Evolutionary conservation across 2,329 filamentous ascomycete species (phyloP).

Genomic region (Colletotrichum sp.): DNA sequence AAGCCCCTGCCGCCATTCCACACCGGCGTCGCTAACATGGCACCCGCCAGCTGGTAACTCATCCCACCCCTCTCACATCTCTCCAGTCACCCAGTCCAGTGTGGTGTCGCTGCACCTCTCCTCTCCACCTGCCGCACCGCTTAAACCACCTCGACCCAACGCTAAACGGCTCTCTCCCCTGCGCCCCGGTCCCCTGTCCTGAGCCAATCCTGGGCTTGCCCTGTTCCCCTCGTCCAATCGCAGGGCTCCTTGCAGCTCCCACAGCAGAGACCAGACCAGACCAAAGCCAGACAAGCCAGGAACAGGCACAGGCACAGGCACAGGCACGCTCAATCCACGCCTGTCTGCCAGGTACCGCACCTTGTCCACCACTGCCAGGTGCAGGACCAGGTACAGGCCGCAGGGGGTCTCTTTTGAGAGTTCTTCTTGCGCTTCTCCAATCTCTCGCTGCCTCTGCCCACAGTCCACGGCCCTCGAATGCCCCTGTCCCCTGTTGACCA

Average conservation of each 20-base stretch:
- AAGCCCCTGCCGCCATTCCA: background rate
- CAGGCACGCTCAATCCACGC: background rate
- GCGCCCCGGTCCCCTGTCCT: background rate
- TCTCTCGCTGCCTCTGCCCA: background rate
- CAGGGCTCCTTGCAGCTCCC: constrained; percentile 14
- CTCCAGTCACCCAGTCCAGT: background rate
- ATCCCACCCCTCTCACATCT: background rate
- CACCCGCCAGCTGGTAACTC: background rate
- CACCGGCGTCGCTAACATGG: background rate
- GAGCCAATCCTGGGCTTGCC: background rate
- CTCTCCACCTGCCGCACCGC: background rate
- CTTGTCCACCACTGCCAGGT: background rate
- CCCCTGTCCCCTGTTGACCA: background rate
- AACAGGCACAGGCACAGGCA: background rate
- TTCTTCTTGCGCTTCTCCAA: constrained; percentile 3
- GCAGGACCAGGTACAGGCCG: background rate
- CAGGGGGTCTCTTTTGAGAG: constrained; percentile 12
- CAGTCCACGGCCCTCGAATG: background rate
- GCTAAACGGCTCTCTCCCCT: background rate
- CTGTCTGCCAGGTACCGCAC: background rate
- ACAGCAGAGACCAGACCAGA: background rate
- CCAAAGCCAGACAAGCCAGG: constrained; percentile 11
- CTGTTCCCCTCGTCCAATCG: background rate
- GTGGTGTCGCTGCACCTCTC: background rate
- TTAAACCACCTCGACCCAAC: background rate